Base-by-base conservation (phyloP, 2,329 filamentous ascomycete species). In the Amauroascus verrucosus region DNA sequence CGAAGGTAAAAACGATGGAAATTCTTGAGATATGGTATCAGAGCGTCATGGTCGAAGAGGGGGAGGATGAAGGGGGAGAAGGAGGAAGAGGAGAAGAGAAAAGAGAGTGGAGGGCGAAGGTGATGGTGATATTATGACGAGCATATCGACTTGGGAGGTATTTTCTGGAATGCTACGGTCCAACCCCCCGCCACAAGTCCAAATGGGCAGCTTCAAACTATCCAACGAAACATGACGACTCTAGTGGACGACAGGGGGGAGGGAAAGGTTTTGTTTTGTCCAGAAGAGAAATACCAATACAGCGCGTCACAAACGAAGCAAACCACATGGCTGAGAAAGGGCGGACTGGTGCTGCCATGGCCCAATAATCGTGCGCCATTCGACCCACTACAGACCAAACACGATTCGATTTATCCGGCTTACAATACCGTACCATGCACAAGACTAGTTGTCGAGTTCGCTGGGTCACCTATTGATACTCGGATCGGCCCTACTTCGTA, bases 51-150 rank as follows among this genome's bases (percentile, higher is more conserved):
- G 24, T 43, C 22, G n/a, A n/a, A n/a, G n/a, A 47, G 22, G 28
- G 58, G 48, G 51, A 50, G 45, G 37, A 51, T 55, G 58, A 44
- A 54, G 56, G 38, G 14, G 32, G 40, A 57, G 53, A 53, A 57
- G 51, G 51, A 49, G 33, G 51, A 53, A 54, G 37, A 51, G 51
- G 53, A 46, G 48, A 51, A 40, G 53, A 22, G 47, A 55, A 38
- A 51, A 14, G 46, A 20, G 26, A 54, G 49, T 54, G 56, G 49
- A 49, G 14, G 37, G 40, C 7, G 37, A 14, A 24, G 48, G 48
- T 26, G 37, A 38, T 51, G 48, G 26, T 48, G 20, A 26, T 48
- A 38, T 38, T 48, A 48, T 48, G 46, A 48, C 46, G 46, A 48
- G 32, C 46, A 26, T 37, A 20, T 22, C 24, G 32, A 4, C 13